Conservation (phyloP, 306 rosid species). For the Trifolium subterraneum region DNA sequence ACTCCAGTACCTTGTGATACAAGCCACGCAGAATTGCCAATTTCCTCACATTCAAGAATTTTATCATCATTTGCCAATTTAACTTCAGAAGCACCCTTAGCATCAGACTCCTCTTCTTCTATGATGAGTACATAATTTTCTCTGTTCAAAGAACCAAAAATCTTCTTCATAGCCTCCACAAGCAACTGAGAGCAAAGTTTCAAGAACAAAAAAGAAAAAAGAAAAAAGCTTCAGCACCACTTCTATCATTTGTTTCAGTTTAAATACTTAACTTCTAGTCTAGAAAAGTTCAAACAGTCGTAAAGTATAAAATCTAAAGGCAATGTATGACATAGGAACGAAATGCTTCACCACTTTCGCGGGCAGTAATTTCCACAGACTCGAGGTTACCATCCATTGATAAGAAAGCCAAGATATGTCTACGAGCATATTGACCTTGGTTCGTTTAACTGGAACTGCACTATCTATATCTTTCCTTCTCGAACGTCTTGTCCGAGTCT, state of each 20-base stretch:
- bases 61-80: no score
- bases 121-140: slow-evolving; percentile 66
- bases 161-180: slow-evolving; percentile 83
- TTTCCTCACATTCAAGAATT: slow-evolving; percentile 85
- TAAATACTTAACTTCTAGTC: slow-evolving; percentile 19
- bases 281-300: slow-evolving; percentile 32
- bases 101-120: no score
- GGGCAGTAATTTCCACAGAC: slow-evolving; percentile 79
- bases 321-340: slow-evolving; percentile 40
- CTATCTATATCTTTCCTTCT: slow-evolving; percentile 87
- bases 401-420: slow-evolving; percentile 81
- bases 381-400: slow-evolving; percentile 94
- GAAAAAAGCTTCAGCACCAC: slow-evolving; percentile 35
- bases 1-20: slow-evolving; percentile 81
- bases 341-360: slow-evolving; percentile 91
- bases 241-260: slow-evolving; percentile 36
- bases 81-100: no score
- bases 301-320: slow-evolving; percentile 9
- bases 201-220: not conserved
- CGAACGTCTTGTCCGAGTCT: slow-evolving; percentile 78
- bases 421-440: slow-evolving; percentile 75
- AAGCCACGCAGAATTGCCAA: slow-evolving; percentile 92
- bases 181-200: slow-evolving; percentile 70
- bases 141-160: slow-evolving; percentile 72
- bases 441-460: slow-evolving; percentile 62